Conservation (phyloP, 176 grass and related monocot genomes). For the Saccharum spontaneum region DNA sequence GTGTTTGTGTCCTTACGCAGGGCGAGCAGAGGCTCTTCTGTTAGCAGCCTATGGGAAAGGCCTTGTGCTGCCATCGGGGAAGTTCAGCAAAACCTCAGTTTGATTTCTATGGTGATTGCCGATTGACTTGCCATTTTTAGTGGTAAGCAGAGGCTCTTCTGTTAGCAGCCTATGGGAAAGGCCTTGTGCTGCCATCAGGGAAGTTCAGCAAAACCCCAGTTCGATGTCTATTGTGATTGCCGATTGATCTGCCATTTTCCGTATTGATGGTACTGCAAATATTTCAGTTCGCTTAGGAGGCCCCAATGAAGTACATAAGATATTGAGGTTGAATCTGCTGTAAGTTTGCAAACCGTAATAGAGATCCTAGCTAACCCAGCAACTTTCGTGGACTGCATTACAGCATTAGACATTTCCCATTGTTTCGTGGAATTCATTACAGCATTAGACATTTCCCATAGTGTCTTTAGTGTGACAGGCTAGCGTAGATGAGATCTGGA, state of each 20-base stretch:
- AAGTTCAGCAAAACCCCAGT: constrained; percentile 27
- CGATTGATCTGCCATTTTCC: constrained; percentile 10
- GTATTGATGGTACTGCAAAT: background rate
- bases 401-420: background rate
- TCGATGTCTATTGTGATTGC: background rate
- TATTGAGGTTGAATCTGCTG: background rate
- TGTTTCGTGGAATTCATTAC: background rate
- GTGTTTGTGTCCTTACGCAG: constrained; percentile 29
- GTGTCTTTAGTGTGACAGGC: background rate
- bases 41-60: constrained; percentile 89
- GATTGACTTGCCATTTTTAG: constrained; percentile 22
- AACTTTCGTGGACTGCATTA: background rate
- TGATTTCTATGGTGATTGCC: background rate
- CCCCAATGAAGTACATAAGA: constrained; percentile 15
- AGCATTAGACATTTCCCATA: background rate
- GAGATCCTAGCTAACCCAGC: background rate
- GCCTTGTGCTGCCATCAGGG: constrained; percentile 47
- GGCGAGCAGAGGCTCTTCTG: constrained; percentile 90
- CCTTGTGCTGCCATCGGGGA: constrained; percentile 45
- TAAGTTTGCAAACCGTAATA: background rate
- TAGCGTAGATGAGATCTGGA: constrained; percentile 13
- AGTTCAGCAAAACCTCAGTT: constrained; percentile 30
- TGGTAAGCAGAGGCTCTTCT: constrained; percentile 52
- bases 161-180: constrained; percentile 86
- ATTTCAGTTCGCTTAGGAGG: background rate